phyloP scores from a whole-genome alignment of 1,284 basidiomycete species.

The Ceratobasidium sp. region DNA sequence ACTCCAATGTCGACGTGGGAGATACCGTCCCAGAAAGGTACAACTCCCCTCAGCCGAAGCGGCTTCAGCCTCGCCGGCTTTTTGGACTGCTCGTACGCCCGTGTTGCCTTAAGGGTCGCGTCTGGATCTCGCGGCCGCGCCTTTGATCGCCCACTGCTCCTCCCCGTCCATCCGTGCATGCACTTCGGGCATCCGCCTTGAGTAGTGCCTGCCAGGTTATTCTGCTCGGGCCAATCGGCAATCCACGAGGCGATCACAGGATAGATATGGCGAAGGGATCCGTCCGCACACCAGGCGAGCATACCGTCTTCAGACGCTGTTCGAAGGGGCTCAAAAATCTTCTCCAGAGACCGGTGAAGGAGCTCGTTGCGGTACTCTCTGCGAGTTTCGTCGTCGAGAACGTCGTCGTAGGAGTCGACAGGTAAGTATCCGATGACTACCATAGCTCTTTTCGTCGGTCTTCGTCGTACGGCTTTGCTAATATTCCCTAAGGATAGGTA shows the following conservation, averaged over 20 bases:
- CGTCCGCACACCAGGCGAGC: conserved; percentile 18
- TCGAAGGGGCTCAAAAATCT: conserved; percentile 27
- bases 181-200: conserved; percentile 7
- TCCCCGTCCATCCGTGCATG: not conserved
- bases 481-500: conserved; percentile 39
- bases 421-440: conserved; percentile 40
- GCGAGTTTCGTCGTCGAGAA: not conserved
- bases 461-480: conserved; percentile 24
- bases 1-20: too few species aligned
- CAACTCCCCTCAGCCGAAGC: too few species aligned
- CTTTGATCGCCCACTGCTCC: too few species aligned
- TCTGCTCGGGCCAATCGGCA: conserved; percentile 31
- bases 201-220: not conserved
- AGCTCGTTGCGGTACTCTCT: not conserved
- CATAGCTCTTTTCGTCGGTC: conserved; percentile 20
- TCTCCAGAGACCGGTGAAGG: conserved; percentile 45
- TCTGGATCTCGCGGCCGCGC: too few species aligned
- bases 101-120: too few species aligned
- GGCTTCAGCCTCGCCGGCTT: too few species aligned
- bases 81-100: too few species aligned
- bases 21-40: too few species aligned
- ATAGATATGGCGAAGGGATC: conserved; percentile 30
- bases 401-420: not conserved
- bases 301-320: not conserved
- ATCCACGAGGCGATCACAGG: conserved; percentile 30